phyloP scores from a whole-genome alignment of 805 yeast genomes.

The Yarrowia alimentaria region DNA sequence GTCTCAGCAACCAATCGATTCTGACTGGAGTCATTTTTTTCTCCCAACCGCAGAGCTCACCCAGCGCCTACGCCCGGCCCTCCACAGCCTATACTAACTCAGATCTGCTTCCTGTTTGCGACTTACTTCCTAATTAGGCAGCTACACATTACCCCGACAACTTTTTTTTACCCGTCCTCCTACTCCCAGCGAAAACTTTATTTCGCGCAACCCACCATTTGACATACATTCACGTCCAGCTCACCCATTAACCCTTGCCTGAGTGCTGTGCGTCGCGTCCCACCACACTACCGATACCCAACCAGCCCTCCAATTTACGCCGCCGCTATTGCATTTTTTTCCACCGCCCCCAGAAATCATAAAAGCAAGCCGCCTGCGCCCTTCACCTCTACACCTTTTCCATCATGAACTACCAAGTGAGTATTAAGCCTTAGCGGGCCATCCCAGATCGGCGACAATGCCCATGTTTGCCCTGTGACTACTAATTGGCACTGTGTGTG shows the following conservation, averaged over 20 bases:
- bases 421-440: no score
- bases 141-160: constrained; percentile 14
- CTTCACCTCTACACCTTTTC: no score
- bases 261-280: constrained; percentile 28
- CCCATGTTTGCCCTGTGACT: no score
- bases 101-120: constrained; percentile 25
- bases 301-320: constrained; percentile 25
- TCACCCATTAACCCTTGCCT: constrained; percentile 24
- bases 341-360: not conserved
- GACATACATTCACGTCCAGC: constrained; percentile 25
- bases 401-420: constrained; percentile 18
- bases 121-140: constrained; percentile 11
- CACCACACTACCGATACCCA: not conserved
- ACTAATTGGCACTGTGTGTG: no score
- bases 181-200: constrained; percentile 22
- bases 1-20: no score
- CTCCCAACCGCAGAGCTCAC: no score
- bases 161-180: constrained; percentile 1
- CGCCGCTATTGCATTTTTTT: constrained; percentile 23
- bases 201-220: no score
- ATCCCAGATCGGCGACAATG: no score
- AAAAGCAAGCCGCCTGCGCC: constrained; percentile 16
- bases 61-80: no score
- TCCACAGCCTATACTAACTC: constrained; percentile 7
- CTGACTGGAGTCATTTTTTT: no score